A percentile compares a stretch with the other conserved stretches of the same genome.
Conservation (phyloP, 352 stramenopile genomes). For the Phytophthora brassicae region DNA sequence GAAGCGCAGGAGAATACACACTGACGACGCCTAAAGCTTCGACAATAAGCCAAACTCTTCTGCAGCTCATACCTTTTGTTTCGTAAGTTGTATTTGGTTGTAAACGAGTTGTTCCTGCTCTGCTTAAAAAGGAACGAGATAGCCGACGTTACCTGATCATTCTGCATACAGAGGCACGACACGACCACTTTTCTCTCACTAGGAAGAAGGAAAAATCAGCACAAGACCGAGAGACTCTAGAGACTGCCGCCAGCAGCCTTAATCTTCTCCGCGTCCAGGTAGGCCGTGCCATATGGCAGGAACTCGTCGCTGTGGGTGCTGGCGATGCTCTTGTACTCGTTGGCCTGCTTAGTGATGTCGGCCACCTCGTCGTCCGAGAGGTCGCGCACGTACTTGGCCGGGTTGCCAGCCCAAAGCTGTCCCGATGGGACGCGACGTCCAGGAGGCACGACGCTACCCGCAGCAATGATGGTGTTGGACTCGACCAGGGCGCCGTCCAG, state of each 20-base stretch:
- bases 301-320: slow-evolving; percentile 90
- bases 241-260: slow-evolving; percentile 78
- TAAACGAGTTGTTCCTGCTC: slow-evolving; percentile 28
- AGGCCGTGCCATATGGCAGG: slow-evolving; percentile 87
- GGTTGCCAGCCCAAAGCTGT: slow-evolving; percentile 97
- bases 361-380: slow-evolving; percentile 92
- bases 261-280: slow-evolving; percentile 87
- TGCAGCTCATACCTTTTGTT: slow-evolving; percentile 18
- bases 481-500: slow-evolving; percentile 92
- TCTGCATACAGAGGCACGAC: slow-evolving; percentile 17
- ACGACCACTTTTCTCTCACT: slow-evolving; percentile 23
- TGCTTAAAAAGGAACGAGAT: slow-evolving; percentile 27
- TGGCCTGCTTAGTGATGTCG: slow-evolving; percentile 85
- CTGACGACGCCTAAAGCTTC: slow-evolving; percentile 54
- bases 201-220: slow-evolving; percentile 13
- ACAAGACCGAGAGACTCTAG: slow-evolving; percentile 45
- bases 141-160: slow-evolving; percentile 23
- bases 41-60: slow-evolving; percentile 4
- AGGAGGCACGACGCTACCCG: slow-evolving; percentile 92
- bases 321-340: slow-evolving; percentile 84
- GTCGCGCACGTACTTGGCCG: slow-evolving; percentile 93
- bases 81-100: slow-evolving; percentile 37
- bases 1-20: slow-evolving; percentile 60
- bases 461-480: slow-evolving; percentile 94
- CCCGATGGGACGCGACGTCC: slow-evolving; percentile 88